Evolutionary conservation across 2,329 filamentous ascomycete species (phyloP), one percentile per base, ranked within the genome.

Genomic region (Phialophora expanda): DNA sequence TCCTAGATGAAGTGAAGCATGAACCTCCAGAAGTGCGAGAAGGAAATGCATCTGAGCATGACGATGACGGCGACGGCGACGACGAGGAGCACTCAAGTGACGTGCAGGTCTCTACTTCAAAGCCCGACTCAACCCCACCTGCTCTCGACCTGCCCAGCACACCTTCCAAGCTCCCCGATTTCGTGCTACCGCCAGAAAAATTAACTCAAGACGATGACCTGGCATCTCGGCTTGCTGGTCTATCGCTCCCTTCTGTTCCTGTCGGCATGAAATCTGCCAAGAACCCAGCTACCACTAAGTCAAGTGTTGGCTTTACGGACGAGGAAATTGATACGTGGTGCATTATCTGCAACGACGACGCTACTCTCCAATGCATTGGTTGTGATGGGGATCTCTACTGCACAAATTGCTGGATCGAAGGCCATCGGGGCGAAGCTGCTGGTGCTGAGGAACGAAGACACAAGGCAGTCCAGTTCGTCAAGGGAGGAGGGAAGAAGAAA

Each of bases 291-390:
- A 56, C 63, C 75, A 54, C 74, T 76, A 6, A 80, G 73, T 56
- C 56, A 78, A 50, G 79, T 9, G 55, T 46, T 77, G 56, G 80
- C 14, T 78, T 64, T 74, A 86, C 88, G 0, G 89, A 93, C 71
- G 88, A 89, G 38, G 90, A 94, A 72, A 83, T 89, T 67, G 87
- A 89, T 50, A 86, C 84, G 0, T 96, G 91, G 91, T 96, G 92
- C 75, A 85, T 89, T 34, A 92, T 95, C 9, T 96, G 92, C 75
- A 87, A 90, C 55, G 90, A 92, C 65, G 90, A 95, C 73, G 91
- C 89, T 0, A 87, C 87, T 2, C 78, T 95, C 30, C 83, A 84
- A 64, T 96, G 92, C 74, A 74, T 88, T 0, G 91, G 89, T 2
- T 96, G 92, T 72, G 87, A 87, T 60, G 81, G 80, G 1, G 85